These are phyloP conservation scores for Didymella lethalis DNA, from an alignment of 2,329 filamentous ascomycete genomes.

Conservation along the genomic window DNA sequence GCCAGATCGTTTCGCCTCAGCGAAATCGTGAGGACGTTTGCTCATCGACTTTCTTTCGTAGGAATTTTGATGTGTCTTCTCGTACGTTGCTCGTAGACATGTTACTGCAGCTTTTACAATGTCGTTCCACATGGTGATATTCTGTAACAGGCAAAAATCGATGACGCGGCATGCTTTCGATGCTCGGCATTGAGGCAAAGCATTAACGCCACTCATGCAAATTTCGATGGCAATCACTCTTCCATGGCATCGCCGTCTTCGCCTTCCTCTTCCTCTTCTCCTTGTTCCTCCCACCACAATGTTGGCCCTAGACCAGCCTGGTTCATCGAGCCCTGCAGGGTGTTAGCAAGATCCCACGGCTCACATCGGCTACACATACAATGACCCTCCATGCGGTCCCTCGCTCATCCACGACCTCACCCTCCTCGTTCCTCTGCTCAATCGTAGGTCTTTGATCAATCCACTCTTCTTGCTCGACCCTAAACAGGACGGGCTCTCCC, in stretches of 20 bases:
- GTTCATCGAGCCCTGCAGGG: slow-evolving; percentile 55
- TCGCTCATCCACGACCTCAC: slow-evolving; percentile 67
- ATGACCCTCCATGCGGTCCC: slow-evolving; percentile 75
- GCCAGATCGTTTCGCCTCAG: no score
- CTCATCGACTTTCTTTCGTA: no score
- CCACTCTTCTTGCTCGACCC: slow-evolving; percentile 89
- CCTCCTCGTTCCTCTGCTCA: slow-evolving; percentile 70
- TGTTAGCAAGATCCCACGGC: slow-evolving; percentile 13
- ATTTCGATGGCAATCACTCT: slow-evolving; percentile 20
- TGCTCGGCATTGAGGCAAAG: background rate
- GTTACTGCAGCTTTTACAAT: background rate
- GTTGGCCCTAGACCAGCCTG: slow-evolving; percentile 57
- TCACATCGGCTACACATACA: slow-evolving; percentile 35
- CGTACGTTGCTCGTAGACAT: no score
- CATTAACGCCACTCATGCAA: background rate
- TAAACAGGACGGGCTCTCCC: slow-evolving; percentile 86
- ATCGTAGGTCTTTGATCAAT: slow-evolving; percentile 86
- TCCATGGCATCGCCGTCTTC: slow-evolving; percentile 42
- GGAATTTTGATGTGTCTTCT: no score
- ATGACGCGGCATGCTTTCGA: background rate
- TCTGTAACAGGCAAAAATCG: background rate
- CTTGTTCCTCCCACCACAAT: slow-evolving; percentile 55
- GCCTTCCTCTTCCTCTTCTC: slow-evolving; percentile 39
- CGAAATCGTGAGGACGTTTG: no score
- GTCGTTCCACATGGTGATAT: background rate